These are phyloP conservation scores for Solanum hybrid DNA, from an alignment of 305 asterid species.

Conservation along the genomic window DNA sequence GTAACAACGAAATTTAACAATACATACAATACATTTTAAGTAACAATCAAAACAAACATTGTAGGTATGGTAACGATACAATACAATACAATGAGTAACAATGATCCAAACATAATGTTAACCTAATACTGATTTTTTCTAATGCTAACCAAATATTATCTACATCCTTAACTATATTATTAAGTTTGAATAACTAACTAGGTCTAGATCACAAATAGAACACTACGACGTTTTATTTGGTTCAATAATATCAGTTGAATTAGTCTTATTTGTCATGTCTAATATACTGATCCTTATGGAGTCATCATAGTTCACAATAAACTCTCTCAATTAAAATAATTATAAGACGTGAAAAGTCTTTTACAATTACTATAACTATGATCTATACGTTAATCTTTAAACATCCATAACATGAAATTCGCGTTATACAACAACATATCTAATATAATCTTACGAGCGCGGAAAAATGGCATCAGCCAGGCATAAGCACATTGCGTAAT, in stretches of 20 bases:
- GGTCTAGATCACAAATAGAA: neutral
- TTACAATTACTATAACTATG: neutral
- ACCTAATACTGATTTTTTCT: neutral
- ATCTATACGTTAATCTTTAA: neutral
- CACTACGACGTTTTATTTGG: fast-evolving
- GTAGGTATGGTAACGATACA: too few relatives aligned
- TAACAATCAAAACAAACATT: too few relatives aligned
- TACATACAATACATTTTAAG: too few relatives aligned
- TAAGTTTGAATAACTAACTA: neutral
- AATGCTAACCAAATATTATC: neutral
- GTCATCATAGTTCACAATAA: too few relatives aligned
- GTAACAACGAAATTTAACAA: too few relatives aligned
- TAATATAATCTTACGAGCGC: fast-evolving
- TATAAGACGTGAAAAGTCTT: too few relatives aligned
- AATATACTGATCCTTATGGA: fast-evolving
- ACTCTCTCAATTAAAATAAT: neutral
- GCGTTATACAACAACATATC: neutral
- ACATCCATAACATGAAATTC: neutral
- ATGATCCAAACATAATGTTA: too few relatives aligned
- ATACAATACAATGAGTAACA: too few relatives aligned
- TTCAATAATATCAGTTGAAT: too few relatives aligned
- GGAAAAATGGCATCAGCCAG: neutral
- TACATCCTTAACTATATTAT: neutral
- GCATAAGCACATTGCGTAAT: neutral
- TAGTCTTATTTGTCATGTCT: neutral